phyloP scores from a whole-genome alignment of 148 eudicot genomes.

The Silene latifolia region DNA sequence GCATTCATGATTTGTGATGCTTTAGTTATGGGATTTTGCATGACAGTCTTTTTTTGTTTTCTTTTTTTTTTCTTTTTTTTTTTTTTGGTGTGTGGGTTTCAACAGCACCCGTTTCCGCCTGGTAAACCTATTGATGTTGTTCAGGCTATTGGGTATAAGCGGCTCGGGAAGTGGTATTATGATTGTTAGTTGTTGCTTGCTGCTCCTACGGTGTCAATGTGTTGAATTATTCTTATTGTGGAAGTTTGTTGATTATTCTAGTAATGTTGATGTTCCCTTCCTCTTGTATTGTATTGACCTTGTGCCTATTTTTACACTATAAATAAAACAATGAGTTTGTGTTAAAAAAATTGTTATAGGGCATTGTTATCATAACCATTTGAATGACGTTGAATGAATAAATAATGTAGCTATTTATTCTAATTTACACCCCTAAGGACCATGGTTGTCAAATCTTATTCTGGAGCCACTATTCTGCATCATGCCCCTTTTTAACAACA shows the following conservation, averaged over 20 bases:
- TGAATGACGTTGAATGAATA: neutral
- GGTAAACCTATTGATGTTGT: slow-evolving; percentile 80
- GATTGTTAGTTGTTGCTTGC: slow-evolving; percentile 56
- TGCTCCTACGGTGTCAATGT: neutral
- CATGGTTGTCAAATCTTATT: neutral
- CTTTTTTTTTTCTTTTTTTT: slow-evolving; percentile 79
- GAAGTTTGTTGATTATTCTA: too few species aligned
- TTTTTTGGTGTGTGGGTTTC: slow-evolving; percentile 86
- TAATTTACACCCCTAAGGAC: neutral
- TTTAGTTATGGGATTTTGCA: slow-evolving; percentile 55
- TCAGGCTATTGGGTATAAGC: slow-evolving; percentile 90
- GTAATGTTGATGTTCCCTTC: too few species aligned
- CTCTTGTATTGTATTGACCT: too few species aligned
- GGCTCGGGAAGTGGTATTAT: slow-evolving; percentile 69
- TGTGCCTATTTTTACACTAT: too few species aligned
- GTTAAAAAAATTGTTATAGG: neutral
- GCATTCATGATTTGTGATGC: neutral
- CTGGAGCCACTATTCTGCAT: neutral
- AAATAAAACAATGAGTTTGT: neutral
- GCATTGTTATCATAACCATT: neutral
- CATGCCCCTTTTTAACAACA: neutral
- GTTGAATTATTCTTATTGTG: neutral
- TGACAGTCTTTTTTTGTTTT: slow-evolving; percentile 81
- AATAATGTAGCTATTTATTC: neutral
- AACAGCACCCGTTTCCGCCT: slow-evolving; percentile 78